These are phyloP conservation scores for Cyclotella atomus DNA, from an alignment of 108 stramenopile genomes.

Conservation along the genomic window DNA sequence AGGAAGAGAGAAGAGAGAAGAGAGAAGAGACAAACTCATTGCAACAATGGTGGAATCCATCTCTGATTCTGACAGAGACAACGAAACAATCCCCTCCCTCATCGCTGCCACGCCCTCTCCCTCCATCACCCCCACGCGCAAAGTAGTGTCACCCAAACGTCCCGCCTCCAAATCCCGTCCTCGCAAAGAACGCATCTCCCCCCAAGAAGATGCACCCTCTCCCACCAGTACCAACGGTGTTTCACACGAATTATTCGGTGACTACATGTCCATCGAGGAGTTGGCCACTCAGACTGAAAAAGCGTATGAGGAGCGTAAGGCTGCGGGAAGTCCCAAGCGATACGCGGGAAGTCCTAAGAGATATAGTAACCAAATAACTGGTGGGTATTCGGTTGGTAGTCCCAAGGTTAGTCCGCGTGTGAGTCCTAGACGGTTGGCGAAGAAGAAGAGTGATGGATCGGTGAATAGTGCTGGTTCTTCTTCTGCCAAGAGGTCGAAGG, in stretches of 20 bases:
- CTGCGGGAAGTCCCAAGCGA: background rate
- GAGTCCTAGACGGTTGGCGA: background rate
- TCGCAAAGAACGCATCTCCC: background rate
- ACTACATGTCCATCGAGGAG: constrained; percentile 9
- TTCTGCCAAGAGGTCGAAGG: no score
- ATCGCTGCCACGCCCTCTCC: background rate
- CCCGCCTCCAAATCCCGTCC: background rate
- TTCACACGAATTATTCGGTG: constrained; percentile 3
- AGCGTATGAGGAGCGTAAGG: background rate
- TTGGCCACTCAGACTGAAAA: constrained; percentile 10
- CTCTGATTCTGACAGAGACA: background rate
- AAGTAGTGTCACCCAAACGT: background rate
- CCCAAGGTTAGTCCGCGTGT: background rate
- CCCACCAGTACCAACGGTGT: background rate
- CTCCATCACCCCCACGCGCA: background rate
- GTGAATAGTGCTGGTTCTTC: background rate
- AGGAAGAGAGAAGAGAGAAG: no score
- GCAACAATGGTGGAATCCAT: background rate
- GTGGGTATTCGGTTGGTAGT: no score
- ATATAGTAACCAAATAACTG: no score
- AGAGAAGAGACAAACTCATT: no score
- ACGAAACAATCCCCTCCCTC: background rate
- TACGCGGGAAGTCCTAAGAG: no score
- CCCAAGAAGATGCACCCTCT: background rate
- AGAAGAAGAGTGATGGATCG: background rate